Evolutionary conservation across 805 yeast species (phyloP).

Genomic region (Metschnikowia noctiluminum): DNA sequence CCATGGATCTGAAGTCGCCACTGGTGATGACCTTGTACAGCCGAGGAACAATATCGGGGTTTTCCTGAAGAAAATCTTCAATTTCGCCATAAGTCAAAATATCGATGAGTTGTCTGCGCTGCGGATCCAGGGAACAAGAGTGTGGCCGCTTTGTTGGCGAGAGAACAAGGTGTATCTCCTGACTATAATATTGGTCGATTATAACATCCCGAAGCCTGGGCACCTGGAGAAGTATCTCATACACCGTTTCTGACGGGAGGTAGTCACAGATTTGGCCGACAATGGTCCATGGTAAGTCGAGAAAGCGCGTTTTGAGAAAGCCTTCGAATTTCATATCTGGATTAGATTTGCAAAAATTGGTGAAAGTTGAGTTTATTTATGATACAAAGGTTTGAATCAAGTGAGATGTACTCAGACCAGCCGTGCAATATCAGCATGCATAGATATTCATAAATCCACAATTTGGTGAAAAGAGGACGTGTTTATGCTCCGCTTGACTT

Average conservation of each 20-base stretch:
- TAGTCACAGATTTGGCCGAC: conserved; percentile 10
- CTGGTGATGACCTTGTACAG: conserved; percentile 28
- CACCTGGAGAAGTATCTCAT: conserved; percentile 11
- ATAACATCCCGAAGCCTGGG: conserved; percentile 23
- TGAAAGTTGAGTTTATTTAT: too few relatives aligned
- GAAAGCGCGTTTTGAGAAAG: conserved; percentile 11
- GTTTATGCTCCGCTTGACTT: too few relatives aligned
- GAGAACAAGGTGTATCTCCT: conserved; percentile 33
- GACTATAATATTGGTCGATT: conserved; percentile 24
- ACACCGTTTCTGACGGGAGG: conserved; percentile 10
- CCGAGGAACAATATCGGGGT: conserved; percentile 28
- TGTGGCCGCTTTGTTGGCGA: conserved; percentile 29
- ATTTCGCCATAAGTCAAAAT: conserved; percentile 29
- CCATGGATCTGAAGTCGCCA: conserved; percentile 29
- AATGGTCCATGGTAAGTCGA: conserved; percentile 13
- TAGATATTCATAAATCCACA: too few relatives aligned
- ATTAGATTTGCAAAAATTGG: neutral
- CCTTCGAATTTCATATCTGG: conserved; percentile 3
- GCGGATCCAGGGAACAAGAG: conserved; percentile 7
- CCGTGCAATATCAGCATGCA: too few relatives aligned
- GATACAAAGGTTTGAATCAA: too few relatives aligned
- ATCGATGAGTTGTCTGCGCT: conserved; percentile 13
- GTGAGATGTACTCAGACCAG: too few relatives aligned
- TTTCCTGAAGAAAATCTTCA: conserved; percentile 28
- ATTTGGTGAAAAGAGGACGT: too few relatives aligned